A percentile compares a stretch with the other conserved stretches of the same genome.
Conservation (phyloP, 2,329 filamentous ascomycete species). For the Orbilia blumenaviensis region DNA sequence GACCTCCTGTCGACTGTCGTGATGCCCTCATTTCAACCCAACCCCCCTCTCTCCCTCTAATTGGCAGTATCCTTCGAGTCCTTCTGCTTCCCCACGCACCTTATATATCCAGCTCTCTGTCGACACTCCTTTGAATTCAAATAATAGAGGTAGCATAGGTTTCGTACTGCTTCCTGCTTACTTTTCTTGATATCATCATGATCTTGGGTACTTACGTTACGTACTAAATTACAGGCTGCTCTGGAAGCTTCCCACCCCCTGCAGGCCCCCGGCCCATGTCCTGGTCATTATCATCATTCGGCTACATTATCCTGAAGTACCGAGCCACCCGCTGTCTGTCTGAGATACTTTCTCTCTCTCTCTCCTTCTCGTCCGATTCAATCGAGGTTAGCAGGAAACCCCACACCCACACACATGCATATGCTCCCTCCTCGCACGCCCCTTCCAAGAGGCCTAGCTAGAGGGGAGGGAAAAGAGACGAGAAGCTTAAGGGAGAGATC, state of each 20-base stretch:
- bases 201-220: too few species aligned
- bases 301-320: constrained; percentile 50
- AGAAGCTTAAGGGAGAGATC: too few species aligned
- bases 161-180: neutral
- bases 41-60: neutral
- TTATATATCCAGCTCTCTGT: neutral
- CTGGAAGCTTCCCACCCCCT: too few species aligned
- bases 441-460: too few species aligned
- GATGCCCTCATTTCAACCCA: neutral
- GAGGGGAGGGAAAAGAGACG: neutral
- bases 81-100: neutral
- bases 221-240: too few species aligned
- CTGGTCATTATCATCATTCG: constrained; percentile 46
- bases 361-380: neutral
- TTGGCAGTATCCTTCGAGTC: neutral
- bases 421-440: too few species aligned
- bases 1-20: neutral
- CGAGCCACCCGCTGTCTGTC: constrained; percentile 42
- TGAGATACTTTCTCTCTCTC: constrained; percentile 14
- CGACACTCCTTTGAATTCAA: too few species aligned
- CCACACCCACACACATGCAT: neutral
- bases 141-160: too few species aligned
- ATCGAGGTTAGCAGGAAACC: neutral
- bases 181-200: neutral
- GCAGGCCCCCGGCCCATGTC: constrained; percentile 26